Conservation (phyloP, 495 filamentous ascomycete species). For the Neurospora tetrasperma region DNA sequence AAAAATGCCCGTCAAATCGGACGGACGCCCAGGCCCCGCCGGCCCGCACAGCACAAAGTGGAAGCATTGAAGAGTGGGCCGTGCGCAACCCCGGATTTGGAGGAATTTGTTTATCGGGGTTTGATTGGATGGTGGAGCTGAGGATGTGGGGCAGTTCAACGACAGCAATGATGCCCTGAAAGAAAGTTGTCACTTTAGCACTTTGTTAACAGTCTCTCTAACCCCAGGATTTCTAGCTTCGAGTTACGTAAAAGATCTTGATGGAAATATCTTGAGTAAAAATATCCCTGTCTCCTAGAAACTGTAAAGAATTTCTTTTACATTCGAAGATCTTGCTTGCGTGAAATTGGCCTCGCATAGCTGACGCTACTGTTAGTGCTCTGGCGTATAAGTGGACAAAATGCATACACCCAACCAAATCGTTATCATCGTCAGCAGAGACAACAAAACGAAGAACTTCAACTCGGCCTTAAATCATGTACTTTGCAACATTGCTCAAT, state of each 20-base stretch:
- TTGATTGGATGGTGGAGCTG: slow-evolving; percentile 12
- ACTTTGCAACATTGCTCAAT: not conserved
- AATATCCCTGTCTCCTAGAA: no score
- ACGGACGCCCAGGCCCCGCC: not conserved
- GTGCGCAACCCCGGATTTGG: not conserved
- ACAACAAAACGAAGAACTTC: not conserved
- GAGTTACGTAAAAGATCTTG: accelerated
- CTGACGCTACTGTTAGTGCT: not conserved
- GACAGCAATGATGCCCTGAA: not conserved
- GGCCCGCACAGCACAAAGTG: not conserved
- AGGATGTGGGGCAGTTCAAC: not conserved
- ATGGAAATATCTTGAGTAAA: no score
- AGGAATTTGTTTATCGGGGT: slow-evolving; percentile 10
- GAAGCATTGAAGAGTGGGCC: not conserved
- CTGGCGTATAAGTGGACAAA: not conserved
- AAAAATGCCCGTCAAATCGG: not conserved
- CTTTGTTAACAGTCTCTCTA: not conserved
- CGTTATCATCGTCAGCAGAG: not conserved
- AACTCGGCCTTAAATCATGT: not conserved
- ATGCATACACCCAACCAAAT: not conserved
- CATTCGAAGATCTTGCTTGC: not conserved
- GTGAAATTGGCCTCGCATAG: not conserved
- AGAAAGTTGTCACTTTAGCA: not conserved
- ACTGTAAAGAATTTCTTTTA: accelerated
- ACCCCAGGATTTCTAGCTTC: no score